Evolutionary conservation across 768 basidiomycete species (phyloP).

Genomic region (Agrocybe praecox): DNA sequence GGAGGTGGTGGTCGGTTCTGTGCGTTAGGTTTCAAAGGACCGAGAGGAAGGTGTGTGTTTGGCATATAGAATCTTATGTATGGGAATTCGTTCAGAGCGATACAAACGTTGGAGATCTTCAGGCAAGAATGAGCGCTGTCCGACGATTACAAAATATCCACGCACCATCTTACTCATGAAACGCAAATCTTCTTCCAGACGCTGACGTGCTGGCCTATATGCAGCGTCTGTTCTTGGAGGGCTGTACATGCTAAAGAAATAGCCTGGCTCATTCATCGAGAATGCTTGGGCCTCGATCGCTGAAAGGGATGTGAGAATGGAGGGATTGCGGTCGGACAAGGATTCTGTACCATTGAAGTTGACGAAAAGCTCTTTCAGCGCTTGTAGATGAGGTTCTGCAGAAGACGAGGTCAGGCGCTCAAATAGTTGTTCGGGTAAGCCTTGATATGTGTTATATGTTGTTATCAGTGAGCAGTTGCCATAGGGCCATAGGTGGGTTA

Average conservation of each 20-base stretch:
- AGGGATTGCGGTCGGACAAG: slow-evolving; percentile 26
- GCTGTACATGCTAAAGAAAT: slow-evolving; percentile 90
- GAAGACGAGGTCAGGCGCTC: slow-evolving; percentile 72
- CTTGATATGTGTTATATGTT: slow-evolving; percentile 37
- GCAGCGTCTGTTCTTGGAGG: slow-evolving; percentile 76
- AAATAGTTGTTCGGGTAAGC: slow-evolving; percentile 77
- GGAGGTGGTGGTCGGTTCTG: slow-evolving; percentile 70
- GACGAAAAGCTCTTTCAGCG: slow-evolving; percentile 83
- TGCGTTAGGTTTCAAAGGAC: slow-evolving; percentile 72
- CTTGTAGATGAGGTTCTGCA: slow-evolving; percentile 76
- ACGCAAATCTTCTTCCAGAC: slow-evolving; percentile 86
- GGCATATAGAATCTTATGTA: slow-evolving; percentile 93
- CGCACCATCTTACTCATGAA: slow-evolving; percentile 73
- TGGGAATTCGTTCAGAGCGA: slow-evolving; percentile 90
- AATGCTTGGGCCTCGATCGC: slow-evolving; percentile 88
- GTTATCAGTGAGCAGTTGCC: background rate
- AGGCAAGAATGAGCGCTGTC: slow-evolving; percentile 1
- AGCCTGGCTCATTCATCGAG: slow-evolving; percentile 71
- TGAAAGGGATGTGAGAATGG: slow-evolving; percentile 29
- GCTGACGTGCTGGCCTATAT: slow-evolving; percentile 64
- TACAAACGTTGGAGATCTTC: slow-evolving; percentile 87
- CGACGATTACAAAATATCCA: slow-evolving; percentile 6
- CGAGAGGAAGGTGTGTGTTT: slow-evolving; percentile 78
- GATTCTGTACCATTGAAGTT: slow-evolving; percentile 83
- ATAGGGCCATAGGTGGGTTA: background rate